These are phyloP conservation scores for Carpinus viminea DNA, from an alignment of 306 rosid genomes.

Conservation along the genomic window DNA sequence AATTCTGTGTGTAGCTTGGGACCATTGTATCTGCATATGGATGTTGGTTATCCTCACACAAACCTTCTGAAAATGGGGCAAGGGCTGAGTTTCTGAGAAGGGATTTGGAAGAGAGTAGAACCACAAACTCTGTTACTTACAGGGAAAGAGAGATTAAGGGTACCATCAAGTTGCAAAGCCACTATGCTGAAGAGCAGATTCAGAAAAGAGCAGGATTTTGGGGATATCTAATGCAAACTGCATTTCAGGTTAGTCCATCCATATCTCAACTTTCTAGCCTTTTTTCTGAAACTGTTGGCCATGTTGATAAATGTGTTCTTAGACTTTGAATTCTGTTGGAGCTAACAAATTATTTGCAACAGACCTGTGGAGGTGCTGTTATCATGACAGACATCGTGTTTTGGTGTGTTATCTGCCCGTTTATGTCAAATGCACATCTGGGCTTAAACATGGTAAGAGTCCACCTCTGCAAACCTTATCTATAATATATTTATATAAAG, in stretches of 20 bases:
- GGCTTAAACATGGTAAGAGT: slow-evolving; percentile 58
- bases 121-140: slow-evolving; percentile 17
- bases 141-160: slow-evolving; percentile 26
- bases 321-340: slow-evolving; percentile 1
- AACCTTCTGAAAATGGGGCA: slow-evolving; percentile 34
- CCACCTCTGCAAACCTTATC: background rate
- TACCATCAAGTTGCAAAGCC: slow-evolving; percentile 42
- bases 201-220: slow-evolving; percentile 55
- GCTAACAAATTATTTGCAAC: slow-evolving; percentile 31
- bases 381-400: slow-evolving; percentile 74
- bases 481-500: background rate
- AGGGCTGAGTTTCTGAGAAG: slow-evolving; percentile 31
- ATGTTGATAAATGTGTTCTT: background rate
- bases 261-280: background rate
- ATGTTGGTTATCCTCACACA: slow-evolving; percentile 49
- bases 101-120: slow-evolving; percentile 41
- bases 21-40: slow-evolving; percentile 73
- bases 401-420: slow-evolving; percentile 83
- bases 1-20: slow-evolving; percentile 49
- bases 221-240: slow-evolving; percentile 68
- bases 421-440: slow-evolving; percentile 55
- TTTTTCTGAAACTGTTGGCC: background rate
- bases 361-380: slow-evolving; percentile 92
- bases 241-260: slow-evolving; percentile 52
- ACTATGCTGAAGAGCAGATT: slow-evolving; percentile 47